Percentiles rank a stretch among this genome's conserved stretches.
Evolutionary conservation across 345 rosid species (phyloP).

Genomic region (Microthlaspi erraticum): DNA sequence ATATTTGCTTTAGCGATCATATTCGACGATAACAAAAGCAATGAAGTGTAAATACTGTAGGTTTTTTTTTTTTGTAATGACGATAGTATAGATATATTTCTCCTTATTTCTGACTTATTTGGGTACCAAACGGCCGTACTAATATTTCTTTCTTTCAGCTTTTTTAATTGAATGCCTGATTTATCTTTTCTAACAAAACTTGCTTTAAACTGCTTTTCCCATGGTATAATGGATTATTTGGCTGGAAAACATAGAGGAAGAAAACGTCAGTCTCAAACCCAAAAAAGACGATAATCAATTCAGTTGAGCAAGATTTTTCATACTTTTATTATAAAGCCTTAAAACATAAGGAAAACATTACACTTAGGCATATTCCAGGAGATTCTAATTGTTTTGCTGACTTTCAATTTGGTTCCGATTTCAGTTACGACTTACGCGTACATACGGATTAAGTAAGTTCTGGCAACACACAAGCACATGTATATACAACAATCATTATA

Average conservation of each 20-base stretch:
- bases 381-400: background rate
- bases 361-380: constrained; percentile 13
- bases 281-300: constrained; percentile 10
- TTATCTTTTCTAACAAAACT: background rate
- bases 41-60: constrained; percentile 10
- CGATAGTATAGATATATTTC: constrained; percentile 18
- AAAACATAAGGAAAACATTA: constrained; percentile 14
- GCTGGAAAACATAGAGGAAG: constrained; percentile 17
- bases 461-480: background rate
- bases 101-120: constrained; percentile 21
- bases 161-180: constrained; percentile 10
- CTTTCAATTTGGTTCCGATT: background rate
- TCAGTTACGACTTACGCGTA: background rate
- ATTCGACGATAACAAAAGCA: background rate
- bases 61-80: background rate
- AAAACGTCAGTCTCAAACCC: constrained; percentile 21
- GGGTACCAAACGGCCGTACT: constrained; percentile 35
- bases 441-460: background rate
- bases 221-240: constrained; percentile 6
- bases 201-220: constrained; percentile 13
- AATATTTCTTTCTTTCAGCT: constrained; percentile 24
- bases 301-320: constrained; percentile 9
- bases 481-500: background rate
- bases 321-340: constrained; percentile 2
- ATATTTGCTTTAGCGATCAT: background rate